Evolutionary conservation across 2,329 filamentous ascomycete species (phyloP).

Genomic region (Cercospora zeae-maydis): DNA sequence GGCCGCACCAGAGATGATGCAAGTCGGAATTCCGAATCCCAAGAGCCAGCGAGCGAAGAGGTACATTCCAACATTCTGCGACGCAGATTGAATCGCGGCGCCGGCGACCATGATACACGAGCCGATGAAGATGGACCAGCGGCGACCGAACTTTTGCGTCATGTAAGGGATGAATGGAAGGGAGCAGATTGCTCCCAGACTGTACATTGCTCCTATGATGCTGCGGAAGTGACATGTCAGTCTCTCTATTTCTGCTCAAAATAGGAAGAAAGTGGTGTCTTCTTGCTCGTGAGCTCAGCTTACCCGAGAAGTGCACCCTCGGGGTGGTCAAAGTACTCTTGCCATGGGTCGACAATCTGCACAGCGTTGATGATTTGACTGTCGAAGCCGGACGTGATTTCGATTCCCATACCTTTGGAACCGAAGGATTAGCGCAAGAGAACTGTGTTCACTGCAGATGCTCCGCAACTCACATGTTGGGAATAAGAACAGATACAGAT

Average conservation of each 20-base stretch:
- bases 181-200: constrained; percentile 56
- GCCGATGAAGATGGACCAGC: constrained; percentile 56
- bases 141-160: constrained; percentile 54
- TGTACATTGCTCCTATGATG: constrained; percentile 58
- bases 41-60: constrained; percentile 58
- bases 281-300: background rate
- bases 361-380: constrained; percentile 42
- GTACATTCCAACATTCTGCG: constrained; percentile 53
- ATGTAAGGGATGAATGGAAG: constrained; percentile 57
- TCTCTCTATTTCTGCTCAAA: background rate
- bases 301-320: constrained; percentile 44
- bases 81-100: constrained; percentile 54
- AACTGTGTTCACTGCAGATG: no score
- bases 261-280: background rate
- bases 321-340: constrained; percentile 43
- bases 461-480: constrained; percentile 46
- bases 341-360: constrained; percentile 19
- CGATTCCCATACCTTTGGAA: constrained; percentile 52
- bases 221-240: constrained; percentile 29
- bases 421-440: background rate
- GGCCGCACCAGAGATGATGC: constrained; percentile 35
- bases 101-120: constrained; percentile 55
- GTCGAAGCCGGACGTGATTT: constrained; percentile 60
- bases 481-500: constrained; percentile 57
- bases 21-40: constrained; percentile 60